These are phyloP conservation scores for Boletus huronensis DNA, from an alignment of 768 basidiomycete species.

Conservation along the genomic window DNA sequence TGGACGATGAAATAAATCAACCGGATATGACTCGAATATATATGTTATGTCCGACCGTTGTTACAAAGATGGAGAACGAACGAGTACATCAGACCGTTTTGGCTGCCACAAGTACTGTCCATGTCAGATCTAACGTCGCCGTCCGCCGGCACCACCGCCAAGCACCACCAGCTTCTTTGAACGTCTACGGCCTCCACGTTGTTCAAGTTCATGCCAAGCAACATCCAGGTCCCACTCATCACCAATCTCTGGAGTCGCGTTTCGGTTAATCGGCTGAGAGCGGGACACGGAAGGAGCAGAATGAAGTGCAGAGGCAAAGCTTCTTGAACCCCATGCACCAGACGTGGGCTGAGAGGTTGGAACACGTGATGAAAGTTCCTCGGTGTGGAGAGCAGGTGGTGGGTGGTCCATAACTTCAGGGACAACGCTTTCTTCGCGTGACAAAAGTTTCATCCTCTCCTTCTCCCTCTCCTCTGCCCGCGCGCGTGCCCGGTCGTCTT, in stretches of 20 bases:
- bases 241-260: slow-evolving; percentile 29
- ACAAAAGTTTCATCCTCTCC: slow-evolving; percentile 45
- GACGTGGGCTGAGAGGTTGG: slow-evolving; percentile 19
- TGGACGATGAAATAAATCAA: background rate
- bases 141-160: slow-evolving; percentile 58
- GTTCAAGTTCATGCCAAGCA: slow-evolving; percentile 80
- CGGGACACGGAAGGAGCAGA: slow-evolving; percentile 47
- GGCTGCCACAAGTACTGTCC: background rate
- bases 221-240: slow-evolving; percentile 79
- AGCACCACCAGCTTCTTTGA: slow-evolving; percentile 67
- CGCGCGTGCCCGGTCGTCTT: slow-evolving; percentile 81
- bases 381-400: slow-evolving; percentile 10
- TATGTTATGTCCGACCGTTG: slow-evolving; percentile 6
- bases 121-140: slow-evolving; percentile 35
- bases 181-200: slow-evolving; percentile 57
- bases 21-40: background rate
- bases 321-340: slow-evolving; percentile 77
- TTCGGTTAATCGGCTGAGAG: slow-evolving; percentile 33
- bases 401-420: slow-evolving; percentile 6
- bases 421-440: slow-evolving; percentile 14
- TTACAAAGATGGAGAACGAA: slow-evolving; percentile 12
- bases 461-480: slow-evolving; percentile 74
- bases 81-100: background rate
- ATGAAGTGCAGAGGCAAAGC: slow-evolving; percentile 78
- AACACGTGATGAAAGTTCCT: slow-evolving; percentile 9